Evolutionary conservation across 305 asterid genomes (phyloP), one percentile per base, ranked within the genome.

Genomic region (Solanum hybrid): DNA sequence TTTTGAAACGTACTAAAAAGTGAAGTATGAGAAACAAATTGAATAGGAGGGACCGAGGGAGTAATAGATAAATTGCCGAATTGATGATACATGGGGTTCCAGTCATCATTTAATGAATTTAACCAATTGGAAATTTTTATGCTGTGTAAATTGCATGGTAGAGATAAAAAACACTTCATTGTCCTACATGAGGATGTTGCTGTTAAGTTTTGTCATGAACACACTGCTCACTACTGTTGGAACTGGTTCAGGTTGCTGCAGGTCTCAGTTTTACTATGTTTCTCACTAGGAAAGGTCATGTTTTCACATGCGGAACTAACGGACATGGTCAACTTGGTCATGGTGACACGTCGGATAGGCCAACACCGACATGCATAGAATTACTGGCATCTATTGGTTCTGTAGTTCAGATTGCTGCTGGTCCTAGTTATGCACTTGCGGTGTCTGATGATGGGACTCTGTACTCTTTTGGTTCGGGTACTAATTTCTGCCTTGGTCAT

Each of bases 231-330:
- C 78, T 16, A 32, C 82, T 79, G 87, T 77, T 88, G 87, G 71
- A 85, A 79, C 88, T 93, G 37, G 79, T 91, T 89, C 93, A 96
- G 98, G 98, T 96, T 88, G 97, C 96, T 88, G 94, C 96, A 86
- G 98, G 98, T 64, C 94, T 95, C 88, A 96, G 96, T 93, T 96
- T 96, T 93, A 95, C 97, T n/a, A 91, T 93, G 93, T 96, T 96
- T 82, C 98, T 96, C 80, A 93, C 98, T 38, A 90, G 90, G 80
- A 89, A 94, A 91, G 96, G 98, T 79, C 96, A 91, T 66, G 98
- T 96, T 38, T 96, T 94, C 89, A 93, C 96, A 32, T 96, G 98
- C 90, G 98, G 98, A 89, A 89, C 92, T 87, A 95, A 96, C 36
- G 90, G 92, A 76, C 96, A 94, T 36, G 98, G 98, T 90, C 98